These are phyloP conservation scores for Dactylellina parvicollis DNA, from an alignment of 2,329 filamentous ascomycete genomes.

Conservation along the genomic window DNA sequence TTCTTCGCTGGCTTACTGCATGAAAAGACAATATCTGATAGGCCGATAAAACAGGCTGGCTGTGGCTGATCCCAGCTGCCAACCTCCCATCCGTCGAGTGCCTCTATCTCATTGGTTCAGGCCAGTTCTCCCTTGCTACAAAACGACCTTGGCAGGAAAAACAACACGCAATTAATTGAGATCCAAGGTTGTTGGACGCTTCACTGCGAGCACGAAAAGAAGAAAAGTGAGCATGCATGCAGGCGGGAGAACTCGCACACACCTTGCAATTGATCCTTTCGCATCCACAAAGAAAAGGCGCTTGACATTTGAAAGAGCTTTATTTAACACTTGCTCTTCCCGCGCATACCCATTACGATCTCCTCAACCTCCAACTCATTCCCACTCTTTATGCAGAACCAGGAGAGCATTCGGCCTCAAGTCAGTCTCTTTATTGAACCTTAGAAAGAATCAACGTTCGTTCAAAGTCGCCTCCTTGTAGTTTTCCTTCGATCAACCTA, in stretches of 20 bases:
- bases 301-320: constrained; percentile 11
- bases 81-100: constrained; percentile 8
- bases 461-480: constrained; percentile 15
- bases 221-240: constrained; percentile 22
- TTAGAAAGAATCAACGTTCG: constrained; percentile 28
- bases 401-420: constrained; percentile 47
- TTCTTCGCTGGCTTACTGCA: constrained; percentile 10
- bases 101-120: constrained; percentile 20
- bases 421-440: constrained; percentile 40
- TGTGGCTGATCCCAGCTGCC: constrained; percentile 35
- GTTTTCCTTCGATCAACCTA: background rate
- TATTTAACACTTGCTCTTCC: constrained; percentile 41
- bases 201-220: constrained; percentile 36
- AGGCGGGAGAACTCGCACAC: constrained; percentile 1
- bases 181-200: constrained; percentile 24
- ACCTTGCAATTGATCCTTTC: background rate
- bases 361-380: constrained; percentile 38
- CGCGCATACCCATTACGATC: constrained; percentile 13
- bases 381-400: constrained; percentile 38
- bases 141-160: constrained; percentile 23
- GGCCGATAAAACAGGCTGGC: constrained; percentile 9
- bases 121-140: background rate
- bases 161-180: constrained; percentile 24
- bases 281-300: constrained; percentile 1
- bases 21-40: constrained; percentile 28